Evolutionary conservation across 108 stramenopile genomes (phyloP).

Genomic region (Schizochytrium sp.): DNA sequence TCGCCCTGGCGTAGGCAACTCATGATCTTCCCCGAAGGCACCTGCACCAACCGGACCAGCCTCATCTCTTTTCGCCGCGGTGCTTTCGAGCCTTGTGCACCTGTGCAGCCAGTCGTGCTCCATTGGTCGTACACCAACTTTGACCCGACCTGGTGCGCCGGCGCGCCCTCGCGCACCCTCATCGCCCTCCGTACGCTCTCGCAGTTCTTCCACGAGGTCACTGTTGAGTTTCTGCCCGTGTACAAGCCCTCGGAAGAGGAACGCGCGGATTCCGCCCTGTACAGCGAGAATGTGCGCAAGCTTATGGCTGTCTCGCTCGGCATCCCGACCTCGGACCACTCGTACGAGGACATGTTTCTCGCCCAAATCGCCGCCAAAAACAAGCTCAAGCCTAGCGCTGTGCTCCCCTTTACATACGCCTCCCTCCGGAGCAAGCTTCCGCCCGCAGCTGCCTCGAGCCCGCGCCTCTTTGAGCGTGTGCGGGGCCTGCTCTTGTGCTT

Average conservation of each 20-base stretch:
- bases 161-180: not conserved
- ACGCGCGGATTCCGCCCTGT: not conserved
- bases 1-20: not conserved
- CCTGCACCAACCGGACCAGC: slow-evolving; percentile 23
- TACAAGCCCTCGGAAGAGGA: not conserved
- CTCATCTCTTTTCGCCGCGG: slow-evolving; percentile 22
- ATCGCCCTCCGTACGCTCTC: not conserved
- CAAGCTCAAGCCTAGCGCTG: not conserved
- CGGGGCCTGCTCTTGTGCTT: not conserved
- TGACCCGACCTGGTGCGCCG: slow-evolving; percentile 13
- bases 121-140: slow-evolving; percentile 16
- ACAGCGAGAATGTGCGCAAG: not conserved
- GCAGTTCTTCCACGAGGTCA: not conserved
- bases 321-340: slow-evolving; percentile 21
- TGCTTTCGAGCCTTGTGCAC: slow-evolving; percentile 19
- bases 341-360: slow-evolving; percentile 22
- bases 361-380: not conserved
- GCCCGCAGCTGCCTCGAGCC: not conserved
- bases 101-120: slow-evolving; percentile 31
- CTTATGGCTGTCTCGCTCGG: slow-evolving; percentile 18
- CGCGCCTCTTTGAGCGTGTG: not conserved
- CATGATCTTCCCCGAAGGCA: slow-evolving; percentile 31
- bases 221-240: not conserved
- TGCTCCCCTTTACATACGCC: not conserved
- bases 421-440: not conserved